A percentile compares a stretch with the other conserved stretches of the same genome.
These are phyloP conservation scores for Fagus sylvatica DNA, from an alignment of 306 rosid species.

Conservation along the genomic window DNA sequence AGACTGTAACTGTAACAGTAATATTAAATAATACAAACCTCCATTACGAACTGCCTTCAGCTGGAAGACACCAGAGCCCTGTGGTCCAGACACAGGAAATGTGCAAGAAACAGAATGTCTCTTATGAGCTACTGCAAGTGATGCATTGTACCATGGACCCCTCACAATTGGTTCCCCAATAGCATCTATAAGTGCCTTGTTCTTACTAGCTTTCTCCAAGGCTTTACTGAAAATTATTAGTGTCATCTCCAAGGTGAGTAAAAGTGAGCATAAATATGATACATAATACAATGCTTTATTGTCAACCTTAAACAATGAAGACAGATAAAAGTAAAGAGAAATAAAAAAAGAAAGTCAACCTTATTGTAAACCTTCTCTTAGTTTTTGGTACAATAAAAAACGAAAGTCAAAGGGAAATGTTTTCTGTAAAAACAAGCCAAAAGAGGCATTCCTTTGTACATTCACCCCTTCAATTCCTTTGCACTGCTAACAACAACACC, in stretches of 20 bases:
- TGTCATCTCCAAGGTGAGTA: neutral
- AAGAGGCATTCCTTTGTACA: too few relatives aligned
- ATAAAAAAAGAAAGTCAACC: too few relatives aligned
- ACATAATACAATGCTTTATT: too few relatives aligned
- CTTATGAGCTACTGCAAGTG: slow-evolving; percentile 91
- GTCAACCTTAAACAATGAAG: too few relatives aligned
- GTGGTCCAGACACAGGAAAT: slow-evolving; percentile 86
- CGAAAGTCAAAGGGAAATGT: too few relatives aligned
- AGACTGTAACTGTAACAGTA: neutral
- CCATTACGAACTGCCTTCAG: slow-evolving; percentile 87
- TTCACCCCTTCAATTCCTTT: too few relatives aligned
- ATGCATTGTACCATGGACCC: slow-evolving; percentile 97
- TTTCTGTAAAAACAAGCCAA: too few relatives aligned
- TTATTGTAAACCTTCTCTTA: too few relatives aligned
- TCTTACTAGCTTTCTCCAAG: slow-evolving; percentile 67
- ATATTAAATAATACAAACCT: slow-evolving; percentile 45
- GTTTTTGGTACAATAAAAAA: too few relatives aligned
- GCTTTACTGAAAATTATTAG: slow-evolving; percentile 68
- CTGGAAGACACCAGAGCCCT: slow-evolving; percentile 71
- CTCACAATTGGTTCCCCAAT: slow-evolving; percentile 83
- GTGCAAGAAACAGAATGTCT: slow-evolving; percentile 89
- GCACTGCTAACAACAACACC: too few relatives aligned
- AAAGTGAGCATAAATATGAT: too few relatives aligned
- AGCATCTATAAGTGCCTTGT: slow-evolving; percentile 66
- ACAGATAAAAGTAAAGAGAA: too few relatives aligned